Evolutionary conservation across 176 grass and related monocot genomes (phyloP).

Genomic region (Carex parvula): DNA sequence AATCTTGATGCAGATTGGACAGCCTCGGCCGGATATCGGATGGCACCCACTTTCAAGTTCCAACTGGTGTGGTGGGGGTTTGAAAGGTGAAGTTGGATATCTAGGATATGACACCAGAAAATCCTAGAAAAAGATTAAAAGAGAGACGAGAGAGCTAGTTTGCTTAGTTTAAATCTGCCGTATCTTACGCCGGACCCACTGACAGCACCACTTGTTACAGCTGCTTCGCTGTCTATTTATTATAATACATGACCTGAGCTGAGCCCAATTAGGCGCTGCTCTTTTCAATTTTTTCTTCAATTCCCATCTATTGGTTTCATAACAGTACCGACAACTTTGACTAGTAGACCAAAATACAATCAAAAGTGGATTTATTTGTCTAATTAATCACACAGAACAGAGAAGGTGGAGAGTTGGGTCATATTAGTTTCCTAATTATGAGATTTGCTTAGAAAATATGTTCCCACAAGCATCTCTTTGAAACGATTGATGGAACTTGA

Average conservation of each 20-base stretch:
- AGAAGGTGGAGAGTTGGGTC: too few species aligned
- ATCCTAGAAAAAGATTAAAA: neutral
- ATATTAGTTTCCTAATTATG: neutral
- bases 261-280: neutral
- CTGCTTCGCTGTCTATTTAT: conserved; percentile 8
- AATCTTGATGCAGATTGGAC: too few species aligned
- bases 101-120: too few species aligned
- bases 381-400: neutral
- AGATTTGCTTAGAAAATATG: conserved; percentile 9
- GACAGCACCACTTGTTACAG: neutral
- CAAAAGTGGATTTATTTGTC: neutral
- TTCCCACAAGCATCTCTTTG: neutral
- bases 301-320: conserved; percentile 1
- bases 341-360: neutral
- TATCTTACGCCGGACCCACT: neutral
- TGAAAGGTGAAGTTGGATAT: neutral
- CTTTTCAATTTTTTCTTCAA: neutral
- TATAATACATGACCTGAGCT: neutral
- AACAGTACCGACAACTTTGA: conserved; percentile 2
- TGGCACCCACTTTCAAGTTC: too few species aligned
- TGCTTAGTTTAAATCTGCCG: neutral
- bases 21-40: too few species aligned
- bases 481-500: neutral
- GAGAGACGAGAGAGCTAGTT: neutral
- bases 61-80: too few species aligned